Evolutionary conservation across 2,329 filamentous ascomycete species (phyloP).

Genomic region (Arthrinium phaeospermum): DNA sequence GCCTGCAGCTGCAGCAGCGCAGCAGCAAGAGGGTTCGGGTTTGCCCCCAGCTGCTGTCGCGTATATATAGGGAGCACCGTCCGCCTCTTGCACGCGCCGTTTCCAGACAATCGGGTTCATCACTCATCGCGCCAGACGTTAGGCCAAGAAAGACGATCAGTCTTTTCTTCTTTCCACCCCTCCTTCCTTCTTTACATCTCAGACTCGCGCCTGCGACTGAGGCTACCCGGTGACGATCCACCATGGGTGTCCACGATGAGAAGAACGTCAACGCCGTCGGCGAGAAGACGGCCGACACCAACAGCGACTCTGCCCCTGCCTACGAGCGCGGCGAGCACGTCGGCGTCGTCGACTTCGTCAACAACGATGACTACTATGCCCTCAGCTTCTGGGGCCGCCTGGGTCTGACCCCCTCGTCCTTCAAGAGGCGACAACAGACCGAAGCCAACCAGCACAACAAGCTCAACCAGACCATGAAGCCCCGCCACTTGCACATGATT

Average conservation of each 20-base stretch:
- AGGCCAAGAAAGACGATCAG: constrained; percentile 14
- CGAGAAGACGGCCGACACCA: constrained; percentile 18
- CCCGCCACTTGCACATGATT: constrained; percentile 62
- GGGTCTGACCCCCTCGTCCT: constrained; percentile 17
- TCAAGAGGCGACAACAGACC: neutral
- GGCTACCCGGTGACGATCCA: neutral
- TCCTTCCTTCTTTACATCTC: neutral
- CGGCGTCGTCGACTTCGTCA: constrained; percentile 18
- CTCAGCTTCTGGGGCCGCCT: constrained; percentile 20
- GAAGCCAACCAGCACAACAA: constrained; percentile 19
- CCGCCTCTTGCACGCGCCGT: neutral
- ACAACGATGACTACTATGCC: constrained; percentile 17
- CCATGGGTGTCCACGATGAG: constrained; percentile 9
- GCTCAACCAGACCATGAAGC: constrained; percentile 21
- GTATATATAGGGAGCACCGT: constrained; percentile 1
- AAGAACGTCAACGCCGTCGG: constrained; percentile 16
- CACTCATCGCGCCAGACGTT: constrained; percentile 9
- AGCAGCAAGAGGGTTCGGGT: neutral
- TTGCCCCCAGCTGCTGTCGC: neutral
- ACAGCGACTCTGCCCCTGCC: neutral
- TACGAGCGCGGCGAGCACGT: constrained; percentile 13
- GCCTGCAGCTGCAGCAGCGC: neutral
- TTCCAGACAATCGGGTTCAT: neutral
- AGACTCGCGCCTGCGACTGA: neutral
- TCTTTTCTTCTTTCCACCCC: constrained; percentile 1